These are phyloP conservation scores for Colletotrichum sp. DNA, from an alignment of 2,329 filamentous ascomycete species.

Conservation along the genomic window DNA sequence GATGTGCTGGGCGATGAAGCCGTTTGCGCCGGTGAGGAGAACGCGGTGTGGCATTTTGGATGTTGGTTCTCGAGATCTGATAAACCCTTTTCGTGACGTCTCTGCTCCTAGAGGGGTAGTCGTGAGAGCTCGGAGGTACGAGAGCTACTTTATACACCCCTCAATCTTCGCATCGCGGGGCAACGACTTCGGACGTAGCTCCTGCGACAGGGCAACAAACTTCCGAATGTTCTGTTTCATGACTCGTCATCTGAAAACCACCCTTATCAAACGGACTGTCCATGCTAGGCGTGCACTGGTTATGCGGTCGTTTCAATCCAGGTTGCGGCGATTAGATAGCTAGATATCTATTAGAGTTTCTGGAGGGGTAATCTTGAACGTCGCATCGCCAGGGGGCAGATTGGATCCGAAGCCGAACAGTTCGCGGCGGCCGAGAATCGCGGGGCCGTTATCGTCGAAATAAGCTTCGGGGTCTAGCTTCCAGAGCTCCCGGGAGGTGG, in stretches of 20 bases:
- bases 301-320: not conserved
- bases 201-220: not conserved
- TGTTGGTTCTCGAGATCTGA: not conserved
- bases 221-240: not conserved
- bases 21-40: slow-evolving; percentile 44
- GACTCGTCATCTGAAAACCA: not conserved
- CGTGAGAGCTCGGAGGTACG: not conserved
- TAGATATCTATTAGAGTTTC: not conserved
- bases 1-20: slow-evolving; percentile 46
- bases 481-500: not conserved
- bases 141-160: not conserved
- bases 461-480: not conserved
- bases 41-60: slow-evolving; percentile 9
- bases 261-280: not conserved
- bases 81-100: not conserved
- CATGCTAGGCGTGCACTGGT: not conserved
- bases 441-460: not conserved
- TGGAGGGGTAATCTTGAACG: not conserved
- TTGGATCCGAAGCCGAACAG: not conserved
- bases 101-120: fast-evolving
- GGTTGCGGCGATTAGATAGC: not conserved
- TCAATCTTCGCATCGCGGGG: not conserved
- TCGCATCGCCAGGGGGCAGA: not conserved
- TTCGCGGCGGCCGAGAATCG: not conserved
- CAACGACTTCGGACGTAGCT: not conserved